These are phyloP conservation scores for Lichtheimia corymbifera DNA, from an alignment of 371 early-diverging fungal genomes.

Conservation along the genomic window DNA sequence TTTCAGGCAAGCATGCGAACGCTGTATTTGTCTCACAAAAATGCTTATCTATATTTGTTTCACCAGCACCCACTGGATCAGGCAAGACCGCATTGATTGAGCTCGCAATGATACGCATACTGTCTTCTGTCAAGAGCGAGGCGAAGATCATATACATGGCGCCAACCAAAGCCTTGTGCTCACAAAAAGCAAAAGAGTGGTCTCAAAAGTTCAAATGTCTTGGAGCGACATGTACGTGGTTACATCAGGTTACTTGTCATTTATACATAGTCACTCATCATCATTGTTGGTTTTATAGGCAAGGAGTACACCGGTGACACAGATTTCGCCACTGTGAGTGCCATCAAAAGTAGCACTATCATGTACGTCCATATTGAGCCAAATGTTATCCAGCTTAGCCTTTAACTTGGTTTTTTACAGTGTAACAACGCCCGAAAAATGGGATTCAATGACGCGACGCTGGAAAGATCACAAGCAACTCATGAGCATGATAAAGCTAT, in stretches of 20 bases:
- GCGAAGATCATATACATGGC: constrained; percentile 81
- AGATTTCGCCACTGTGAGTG: constrained; percentile 30
- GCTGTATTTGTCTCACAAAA: not conserved
- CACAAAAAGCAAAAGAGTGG: constrained; percentile 73
- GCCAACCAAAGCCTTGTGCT: constrained; percentile 86
- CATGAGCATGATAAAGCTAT: constrained; percentile 36
- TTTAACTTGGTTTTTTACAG: constrained; percentile 17
- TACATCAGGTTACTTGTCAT: not conserved
- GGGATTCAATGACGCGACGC: constrained; percentile 76
- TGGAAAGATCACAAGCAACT: constrained; percentile 45
- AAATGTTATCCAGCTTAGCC: not conserved
- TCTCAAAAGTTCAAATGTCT: constrained; percentile 55
- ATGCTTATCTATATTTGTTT: not conserved
- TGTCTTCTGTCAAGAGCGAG: constrained; percentile 22
- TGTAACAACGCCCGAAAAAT: constrained; percentile 81
- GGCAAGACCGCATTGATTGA: constrained; percentile 85
- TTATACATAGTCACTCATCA: not conserved
- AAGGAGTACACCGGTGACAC: constrained; percentile 85
- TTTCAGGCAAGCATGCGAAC: constrained; percentile 26
- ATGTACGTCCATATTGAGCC: constrained; percentile 29
- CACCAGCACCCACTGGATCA: constrained; percentile 82
- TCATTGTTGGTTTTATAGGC: constrained; percentile 28
- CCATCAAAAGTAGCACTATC: constrained; percentile 33
- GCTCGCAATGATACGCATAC: constrained; percentile 63
- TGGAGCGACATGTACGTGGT: constrained; percentile 55